These are phyloP conservation scores for Lichtheimia ramosa DNA, from an alignment of 371 early-diverging fungal genomes.

Conservation along the genomic window DNA sequence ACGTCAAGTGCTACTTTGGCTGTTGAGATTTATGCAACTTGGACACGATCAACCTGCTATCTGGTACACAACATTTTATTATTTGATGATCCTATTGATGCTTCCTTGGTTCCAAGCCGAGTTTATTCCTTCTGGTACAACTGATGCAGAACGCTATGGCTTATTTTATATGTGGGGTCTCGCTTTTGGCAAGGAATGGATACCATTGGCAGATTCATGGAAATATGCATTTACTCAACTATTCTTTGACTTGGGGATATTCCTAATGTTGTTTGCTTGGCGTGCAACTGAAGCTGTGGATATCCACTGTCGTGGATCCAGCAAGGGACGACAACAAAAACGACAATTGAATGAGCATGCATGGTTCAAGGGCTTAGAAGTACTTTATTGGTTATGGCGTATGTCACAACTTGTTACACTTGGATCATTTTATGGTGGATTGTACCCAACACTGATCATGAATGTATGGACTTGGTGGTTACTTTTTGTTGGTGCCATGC, in stretches of 20 bases:
- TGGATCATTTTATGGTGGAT: slow-evolving; percentile 40
- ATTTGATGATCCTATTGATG: slow-evolving; percentile 42
- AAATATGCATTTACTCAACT: slow-evolving; percentile 50
- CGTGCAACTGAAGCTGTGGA: slow-evolving; percentile 20
- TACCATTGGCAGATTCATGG: slow-evolving; percentile 83
- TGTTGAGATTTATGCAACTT: slow-evolving; percentile 27
- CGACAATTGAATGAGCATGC: slow-evolving; percentile 23
- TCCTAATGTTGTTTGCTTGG: slow-evolving; percentile 35
- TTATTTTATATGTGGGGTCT: slow-evolving; percentile 65
- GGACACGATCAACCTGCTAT: slow-evolving; percentile 28
- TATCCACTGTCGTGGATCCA: slow-evolving; percentile 9
- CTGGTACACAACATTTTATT: slow-evolving; percentile 43
- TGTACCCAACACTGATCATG: slow-evolving; percentile 31
- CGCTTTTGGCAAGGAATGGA: slow-evolving; percentile 54
- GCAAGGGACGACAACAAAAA: slow-evolving; percentile 3
- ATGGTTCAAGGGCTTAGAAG: slow-evolving; percentile 33
- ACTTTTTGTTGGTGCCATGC: slow-evolving; percentile 23
- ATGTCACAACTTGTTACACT: slow-evolving; percentile 26
- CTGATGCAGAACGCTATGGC: slow-evolving; percentile 41
- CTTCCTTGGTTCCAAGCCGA: slow-evolving; percentile 53
- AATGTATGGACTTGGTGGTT: slow-evolving; percentile 37
- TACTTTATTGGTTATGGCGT: slow-evolving; percentile 45
- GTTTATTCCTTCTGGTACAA: slow-evolving; percentile 51
- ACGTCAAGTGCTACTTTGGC: slow-evolving; percentile 33
- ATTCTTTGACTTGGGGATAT: slow-evolving; percentile 42